Conservation (phyloP, 371 early-diverging fungal species). For the Mortierella sp. region DNA sequence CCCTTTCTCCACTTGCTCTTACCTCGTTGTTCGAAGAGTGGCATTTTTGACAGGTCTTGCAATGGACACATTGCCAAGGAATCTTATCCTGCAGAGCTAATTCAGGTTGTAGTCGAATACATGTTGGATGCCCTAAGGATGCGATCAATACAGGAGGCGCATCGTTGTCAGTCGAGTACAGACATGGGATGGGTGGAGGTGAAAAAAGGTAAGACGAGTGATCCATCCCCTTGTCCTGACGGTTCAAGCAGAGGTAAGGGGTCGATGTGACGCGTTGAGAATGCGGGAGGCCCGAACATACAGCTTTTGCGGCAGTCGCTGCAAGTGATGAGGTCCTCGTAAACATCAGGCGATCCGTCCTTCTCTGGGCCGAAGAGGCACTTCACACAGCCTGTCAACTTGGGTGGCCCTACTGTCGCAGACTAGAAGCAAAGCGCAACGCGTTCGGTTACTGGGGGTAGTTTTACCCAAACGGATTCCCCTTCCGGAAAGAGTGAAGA, state of each 20-base stretch:
- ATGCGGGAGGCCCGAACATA: constrained; percentile 26
- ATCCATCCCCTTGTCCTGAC: too few relatives aligned
- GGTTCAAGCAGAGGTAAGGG: too few relatives aligned
- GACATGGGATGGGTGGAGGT: too few relatives aligned
- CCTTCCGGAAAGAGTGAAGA: background rate
- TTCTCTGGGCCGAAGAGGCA: constrained; percentile 54
- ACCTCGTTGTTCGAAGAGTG: constrained; percentile 32
- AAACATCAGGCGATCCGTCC: constrained; percentile 52
- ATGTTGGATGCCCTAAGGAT: constrained; percentile 42
- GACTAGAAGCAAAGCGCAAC: constrained; percentile 10
- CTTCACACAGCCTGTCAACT: constrained; percentile 30
- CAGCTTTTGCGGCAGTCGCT: constrained; percentile 48
- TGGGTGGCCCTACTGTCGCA: constrained; percentile 26
- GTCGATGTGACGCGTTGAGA: too few relatives aligned
- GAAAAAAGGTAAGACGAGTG: too few relatives aligned
- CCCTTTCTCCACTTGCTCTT: background rate
- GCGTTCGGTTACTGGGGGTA: background rate
- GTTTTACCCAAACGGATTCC: background rate
- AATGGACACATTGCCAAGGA: constrained; percentile 42
- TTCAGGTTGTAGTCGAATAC: constrained; percentile 32
- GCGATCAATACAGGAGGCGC: too few relatives aligned
- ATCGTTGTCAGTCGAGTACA: too few relatives aligned
- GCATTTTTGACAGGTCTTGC: constrained; percentile 52
- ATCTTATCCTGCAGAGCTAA: constrained; percentile 32
- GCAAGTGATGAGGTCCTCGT: constrained; percentile 52